Evolutionary conservation across 225 moss, liverwort and hornwort genomes (phyloP), one percentile per base, ranked within the genome.

Genomic region (Lunularia cruciata): DNA sequence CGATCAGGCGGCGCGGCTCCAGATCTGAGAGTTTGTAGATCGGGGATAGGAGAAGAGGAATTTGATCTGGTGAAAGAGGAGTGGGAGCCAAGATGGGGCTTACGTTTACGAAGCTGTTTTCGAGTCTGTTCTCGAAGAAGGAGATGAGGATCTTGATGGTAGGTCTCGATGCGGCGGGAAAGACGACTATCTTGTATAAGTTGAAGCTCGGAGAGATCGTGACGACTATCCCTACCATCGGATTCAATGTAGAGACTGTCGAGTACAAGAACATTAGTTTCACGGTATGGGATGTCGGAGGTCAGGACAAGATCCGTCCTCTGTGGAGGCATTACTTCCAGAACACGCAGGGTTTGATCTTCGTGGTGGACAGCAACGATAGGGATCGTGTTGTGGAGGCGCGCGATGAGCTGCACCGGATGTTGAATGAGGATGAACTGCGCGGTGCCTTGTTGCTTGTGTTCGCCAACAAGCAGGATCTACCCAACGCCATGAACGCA

Each of bases 141-240:
- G 86, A 90, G 86, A 87, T 90, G 90, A 77, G 87, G 64, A 90
- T 90, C 68, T 84, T 87, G 30, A 90, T 90, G 90, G 87, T 90
- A 36, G 87, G 90, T 86, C 90, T 90, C 82, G 90, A 90, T 68
- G 90, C 87, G 19, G 88, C 88, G 37, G 88, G 88, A 79, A 88
- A 90, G 88, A 90, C 88, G 37, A 90, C 88, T 55, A 85, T 85
- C 53, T 60, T 89, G 78, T 87, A 83, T 62, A 87, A 87, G 86
- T 79, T 89, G 56, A 74, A 73, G 63, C 63, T 78, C 71, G 88
- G 88, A 60, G 90, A 88, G 76, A 68, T 83, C 46, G 86, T 88
- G 71, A 83, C 86, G 0, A 86, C 88, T 42, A 80, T 91, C 18
- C 90, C 90, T 22, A 88, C 88, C 0, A 91, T 91, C 27, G 88